These are phyloP conservation scores for Flaveria floridana DNA, from an alignment of 140 eudicot genomes.

Conservation along the genomic window DNA sequence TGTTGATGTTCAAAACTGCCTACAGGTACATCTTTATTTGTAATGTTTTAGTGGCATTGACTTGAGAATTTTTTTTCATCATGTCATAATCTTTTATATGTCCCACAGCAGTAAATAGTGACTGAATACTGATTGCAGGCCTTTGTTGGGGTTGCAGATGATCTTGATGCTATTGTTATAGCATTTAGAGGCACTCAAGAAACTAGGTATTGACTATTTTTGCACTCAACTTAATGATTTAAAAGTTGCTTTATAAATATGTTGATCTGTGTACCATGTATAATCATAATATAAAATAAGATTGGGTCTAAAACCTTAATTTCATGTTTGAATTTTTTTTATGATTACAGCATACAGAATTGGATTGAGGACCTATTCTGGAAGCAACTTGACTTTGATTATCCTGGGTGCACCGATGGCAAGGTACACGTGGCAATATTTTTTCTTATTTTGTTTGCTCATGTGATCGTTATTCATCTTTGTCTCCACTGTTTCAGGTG, in stretches of 20 bases:
- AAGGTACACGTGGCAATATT: constrained; percentile 45
- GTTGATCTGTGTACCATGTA: background rate
- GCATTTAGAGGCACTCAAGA: constrained; percentile 98
- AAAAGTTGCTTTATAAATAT: background rate
- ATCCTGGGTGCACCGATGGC: constrained; percentile 80
- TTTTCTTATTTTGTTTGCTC: background rate
- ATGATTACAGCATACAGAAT: constrained; percentile 64
- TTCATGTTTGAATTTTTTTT: background rate
- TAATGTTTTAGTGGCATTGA: constrained; percentile 16
- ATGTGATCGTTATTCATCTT: constrained; percentile 6
- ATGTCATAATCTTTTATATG: constrained; percentile 19
- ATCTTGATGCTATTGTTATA: constrained; percentile 77
- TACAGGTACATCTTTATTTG: constrained; percentile 57
- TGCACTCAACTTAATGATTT: constrained; percentile 6
- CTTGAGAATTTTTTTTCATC: constrained; percentile 1
- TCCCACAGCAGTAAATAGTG: constrained; percentile 7
- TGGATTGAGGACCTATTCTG: constrained; percentile 94
- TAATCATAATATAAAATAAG: background rate
- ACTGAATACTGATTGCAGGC: constrained; percentile 52
- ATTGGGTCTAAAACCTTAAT: background rate
- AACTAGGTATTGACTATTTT: constrained; percentile 48
- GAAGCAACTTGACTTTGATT: constrained; percentile 89
- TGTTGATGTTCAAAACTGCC: constrained; percentile 85
- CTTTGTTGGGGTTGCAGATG: constrained; percentile 87
- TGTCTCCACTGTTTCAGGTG: constrained; percentile 49